These are phyloP conservation scores for Immersiporthe knoxdaviesiana DNA, from an alignment of 2,329 filamentous ascomycete species.

Conservation along the genomic window DNA sequence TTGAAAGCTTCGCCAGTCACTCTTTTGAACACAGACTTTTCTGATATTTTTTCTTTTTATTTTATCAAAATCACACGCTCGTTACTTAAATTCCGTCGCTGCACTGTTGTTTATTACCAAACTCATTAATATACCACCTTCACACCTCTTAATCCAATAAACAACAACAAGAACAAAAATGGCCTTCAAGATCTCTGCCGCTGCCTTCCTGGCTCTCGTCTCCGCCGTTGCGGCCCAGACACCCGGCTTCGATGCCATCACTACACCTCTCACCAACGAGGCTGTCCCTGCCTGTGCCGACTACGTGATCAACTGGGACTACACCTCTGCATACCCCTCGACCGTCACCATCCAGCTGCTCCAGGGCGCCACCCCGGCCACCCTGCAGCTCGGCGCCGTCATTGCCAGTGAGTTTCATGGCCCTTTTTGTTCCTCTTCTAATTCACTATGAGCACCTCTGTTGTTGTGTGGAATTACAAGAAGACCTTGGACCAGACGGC, in stretches of 20 bases:
- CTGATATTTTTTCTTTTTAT: background rate
- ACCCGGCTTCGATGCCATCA: constrained; percentile 58
- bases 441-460: too few relatives aligned
- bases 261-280: constrained; percentile 49
- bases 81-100: constrained; percentile 16
- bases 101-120: constrained; percentile 1
- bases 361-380: constrained; percentile 50
- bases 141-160: background rate
- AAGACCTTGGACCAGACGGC: too few relatives aligned
- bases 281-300: constrained; percentile 51
- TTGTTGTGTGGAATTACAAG: too few relatives aligned
- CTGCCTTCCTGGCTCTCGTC: constrained; percentile 56
- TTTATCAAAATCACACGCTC: constrained; percentile 9
- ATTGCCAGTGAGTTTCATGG: constrained; percentile 54
- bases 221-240: constrained; percentile 58
- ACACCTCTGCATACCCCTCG: constrained; percentile 45
- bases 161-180: constrained; percentile 45
- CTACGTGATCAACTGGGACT: constrained; percentile 57
- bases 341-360: constrained; percentile 58
- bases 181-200: constrained; percentile 54
- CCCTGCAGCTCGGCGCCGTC: constrained; percentile 45
- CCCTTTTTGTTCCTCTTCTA: too few relatives aligned
- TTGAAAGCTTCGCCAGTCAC: constrained; percentile 1
- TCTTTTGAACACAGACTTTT: background rate
- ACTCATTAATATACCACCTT: background rate